Conservation (phyloP, 805 yeast species). For the Wickerhamomyces queroliae region DNA sequence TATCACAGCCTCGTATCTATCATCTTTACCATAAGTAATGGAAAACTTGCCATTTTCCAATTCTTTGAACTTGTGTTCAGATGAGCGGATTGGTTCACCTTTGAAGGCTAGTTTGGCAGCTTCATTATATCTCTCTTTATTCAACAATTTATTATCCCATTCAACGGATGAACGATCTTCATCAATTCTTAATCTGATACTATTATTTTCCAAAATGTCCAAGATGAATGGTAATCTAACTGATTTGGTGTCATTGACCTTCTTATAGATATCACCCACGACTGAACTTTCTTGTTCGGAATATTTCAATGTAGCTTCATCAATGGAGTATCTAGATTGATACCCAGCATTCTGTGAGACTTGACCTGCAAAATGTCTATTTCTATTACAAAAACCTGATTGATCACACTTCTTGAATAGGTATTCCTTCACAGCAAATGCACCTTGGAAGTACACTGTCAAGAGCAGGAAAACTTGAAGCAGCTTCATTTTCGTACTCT, state of each 20-base stretch:
- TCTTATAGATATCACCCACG: constrained; percentile 43
- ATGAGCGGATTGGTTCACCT: constrained; percentile 17
- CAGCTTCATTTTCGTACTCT: constrained; percentile 3
- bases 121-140: constrained; percentile 50
- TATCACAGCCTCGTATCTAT: constrained; percentile 38
- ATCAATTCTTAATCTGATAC: constrained; percentile 58
- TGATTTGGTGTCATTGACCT: constrained; percentile 30
- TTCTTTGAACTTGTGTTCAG: constrained; percentile 11
- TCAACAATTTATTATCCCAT: constrained; percentile 23
- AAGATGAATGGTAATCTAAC: constrained; percentile 52
- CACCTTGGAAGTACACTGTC: neutral
- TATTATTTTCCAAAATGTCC: constrained; percentile 48
- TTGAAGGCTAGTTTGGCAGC: constrained; percentile 55
- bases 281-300: constrained; percentile 27
- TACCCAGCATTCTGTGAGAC: constrained; percentile 14
- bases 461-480: constrained; percentile 1
- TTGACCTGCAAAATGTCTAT: constrained; percentile 54
- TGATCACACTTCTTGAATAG: constrained; percentile 73
- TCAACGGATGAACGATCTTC: constrained; percentile 40
- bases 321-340: constrained; percentile 36
- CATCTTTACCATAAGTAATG: constrained; percentile 32
- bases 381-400: constrained; percentile 80
- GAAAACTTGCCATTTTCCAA: constrained; percentile 15
- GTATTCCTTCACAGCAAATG: constrained; percentile 50
- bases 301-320: constrained; percentile 26